phyloP scores from a whole-genome alignment of 2,329 filamentous ascomycete genomes.

The Fusarium bulbicola region DNA sequence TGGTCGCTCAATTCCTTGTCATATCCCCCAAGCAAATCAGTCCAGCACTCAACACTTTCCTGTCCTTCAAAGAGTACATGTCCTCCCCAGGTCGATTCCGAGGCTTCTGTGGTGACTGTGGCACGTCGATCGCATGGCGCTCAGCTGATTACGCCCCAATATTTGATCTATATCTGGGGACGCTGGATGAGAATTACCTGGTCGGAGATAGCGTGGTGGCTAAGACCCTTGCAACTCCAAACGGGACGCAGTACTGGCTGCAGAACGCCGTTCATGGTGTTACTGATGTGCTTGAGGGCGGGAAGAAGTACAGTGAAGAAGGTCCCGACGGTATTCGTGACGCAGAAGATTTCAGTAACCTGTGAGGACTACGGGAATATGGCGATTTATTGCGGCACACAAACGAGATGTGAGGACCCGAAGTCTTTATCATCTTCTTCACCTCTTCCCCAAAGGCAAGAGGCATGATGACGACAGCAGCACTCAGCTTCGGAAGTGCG shows the following conservation, averaged over 20 bases:
- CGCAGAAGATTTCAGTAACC: background rate
- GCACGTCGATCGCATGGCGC: constrained; percentile 17
- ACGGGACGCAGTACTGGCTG: constrained; percentile 25
- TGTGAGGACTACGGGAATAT: background rate
- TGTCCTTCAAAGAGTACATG: constrained; percentile 10
- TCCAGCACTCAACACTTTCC: background rate
- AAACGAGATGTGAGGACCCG: background rate
- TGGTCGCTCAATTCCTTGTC: constrained; percentile 20
- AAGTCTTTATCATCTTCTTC: background rate
- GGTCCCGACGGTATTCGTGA: constrained; percentile 56
- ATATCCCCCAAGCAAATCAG: constrained; percentile 3
- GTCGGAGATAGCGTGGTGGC: background rate
- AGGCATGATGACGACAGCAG: background rate
- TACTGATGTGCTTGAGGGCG: constrained; percentile 19
- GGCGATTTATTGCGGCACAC: background rate
- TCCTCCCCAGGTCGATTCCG: constrained; percentile 15
- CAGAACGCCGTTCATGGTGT: constrained; percentile 12
- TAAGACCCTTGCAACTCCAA: constrained; percentile 7
- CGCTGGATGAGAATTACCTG: constrained; percentile 20
- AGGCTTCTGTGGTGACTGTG: constrained; percentile 16
- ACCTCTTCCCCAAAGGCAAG: background rate
- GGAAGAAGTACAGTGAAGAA: constrained; percentile 10
- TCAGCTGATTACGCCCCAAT: constrained; percentile 15
- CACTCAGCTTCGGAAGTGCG: background rate
- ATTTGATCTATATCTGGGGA: constrained; percentile 22